These are phyloP conservation scores for Durusdinium trenchii DNA, from an alignment of 73 alveolate species.

Conservation along the genomic window DNA sequence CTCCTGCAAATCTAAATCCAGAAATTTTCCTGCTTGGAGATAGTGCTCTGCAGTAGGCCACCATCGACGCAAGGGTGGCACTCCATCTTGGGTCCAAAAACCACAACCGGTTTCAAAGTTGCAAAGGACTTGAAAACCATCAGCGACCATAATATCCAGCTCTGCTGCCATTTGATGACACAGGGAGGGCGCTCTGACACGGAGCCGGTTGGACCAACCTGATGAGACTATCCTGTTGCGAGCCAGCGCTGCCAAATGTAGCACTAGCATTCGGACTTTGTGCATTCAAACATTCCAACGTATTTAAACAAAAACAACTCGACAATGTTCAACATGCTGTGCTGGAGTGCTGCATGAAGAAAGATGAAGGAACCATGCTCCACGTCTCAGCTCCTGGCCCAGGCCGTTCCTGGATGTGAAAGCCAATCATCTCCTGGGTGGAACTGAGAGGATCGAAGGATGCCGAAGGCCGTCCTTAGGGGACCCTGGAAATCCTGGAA, in stretches of 20 bases:
- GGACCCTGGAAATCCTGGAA: no score
- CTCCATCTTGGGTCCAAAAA: constrained; percentile 41
- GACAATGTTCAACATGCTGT: no score
- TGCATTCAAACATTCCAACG: neutral
- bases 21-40: constrained; percentile 65
- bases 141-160: constrained; percentile 26
- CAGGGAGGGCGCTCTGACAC: neutral
- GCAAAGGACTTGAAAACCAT: neutral
- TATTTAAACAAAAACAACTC: neutral
- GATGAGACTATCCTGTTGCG: neutral
- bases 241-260: no score
- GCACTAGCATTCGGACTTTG: no score
- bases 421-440: constrained; percentile 48
- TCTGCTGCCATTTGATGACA: neutral
- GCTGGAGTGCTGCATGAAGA: neutral
- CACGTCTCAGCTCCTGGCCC: no score
- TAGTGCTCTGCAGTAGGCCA: constrained; percentile 87
- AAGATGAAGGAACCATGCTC: neutral
- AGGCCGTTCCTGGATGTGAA: constrained; percentile 27
- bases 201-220: neutral
- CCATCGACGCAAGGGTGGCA: constrained; percentile 29
- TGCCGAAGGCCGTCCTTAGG: no score
- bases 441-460: neutral
- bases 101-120: constrained; percentile 47
- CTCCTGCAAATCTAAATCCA: constrained; percentile 34